Conservation (phyloP, 2,329 filamentous ascomycete genomes). For the Aaosphaeria pasadenensis region DNA sequence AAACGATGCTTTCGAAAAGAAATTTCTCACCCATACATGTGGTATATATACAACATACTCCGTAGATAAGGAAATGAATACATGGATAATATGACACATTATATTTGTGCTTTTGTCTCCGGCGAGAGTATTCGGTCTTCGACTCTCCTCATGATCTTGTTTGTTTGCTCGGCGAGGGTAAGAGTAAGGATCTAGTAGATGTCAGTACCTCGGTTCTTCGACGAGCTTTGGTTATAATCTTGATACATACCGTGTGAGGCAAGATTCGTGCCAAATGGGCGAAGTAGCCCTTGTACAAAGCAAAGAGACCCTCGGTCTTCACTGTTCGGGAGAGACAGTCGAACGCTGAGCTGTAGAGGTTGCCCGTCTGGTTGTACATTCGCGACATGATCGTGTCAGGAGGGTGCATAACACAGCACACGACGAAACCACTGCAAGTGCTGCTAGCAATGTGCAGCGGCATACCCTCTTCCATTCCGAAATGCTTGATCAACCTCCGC, state of each 20-base stretch:
- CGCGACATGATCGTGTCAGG: conserved; percentile 99
- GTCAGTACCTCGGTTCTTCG: conserved; percentile 11
- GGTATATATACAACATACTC: conserved; percentile 7
- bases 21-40: not conserved
- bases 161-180: conserved; percentile 93
- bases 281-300: conserved; percentile 97
- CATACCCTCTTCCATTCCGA: conserved; percentile 87
- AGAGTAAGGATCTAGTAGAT: conserved; percentile 73
- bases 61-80: not conserved
- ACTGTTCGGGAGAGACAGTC: conserved; percentile 92
- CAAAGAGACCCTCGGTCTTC: conserved; percentile 83
- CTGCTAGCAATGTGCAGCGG: conserved; percentile 86
- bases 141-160: conserved; percentile 80
- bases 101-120: conserved; percentile 47
- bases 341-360: conserved; percentile 89
- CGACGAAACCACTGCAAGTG: conserved; percentile 87
- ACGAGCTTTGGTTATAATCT: no score
- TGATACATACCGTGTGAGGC: conserved; percentile 70
- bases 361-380: conserved; percentile 98
- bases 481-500: conserved; percentile 73
- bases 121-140: conserved; percentile 60
- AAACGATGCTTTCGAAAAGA: no score
- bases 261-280: conserved; percentile 92
- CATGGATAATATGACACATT: conserved; percentile 5
- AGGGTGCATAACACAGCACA: conserved; percentile 97